phyloP scores from a whole-genome alignment of 1,284 basidiomycete species.

The Singerocomus rubriflavus region DNA sequence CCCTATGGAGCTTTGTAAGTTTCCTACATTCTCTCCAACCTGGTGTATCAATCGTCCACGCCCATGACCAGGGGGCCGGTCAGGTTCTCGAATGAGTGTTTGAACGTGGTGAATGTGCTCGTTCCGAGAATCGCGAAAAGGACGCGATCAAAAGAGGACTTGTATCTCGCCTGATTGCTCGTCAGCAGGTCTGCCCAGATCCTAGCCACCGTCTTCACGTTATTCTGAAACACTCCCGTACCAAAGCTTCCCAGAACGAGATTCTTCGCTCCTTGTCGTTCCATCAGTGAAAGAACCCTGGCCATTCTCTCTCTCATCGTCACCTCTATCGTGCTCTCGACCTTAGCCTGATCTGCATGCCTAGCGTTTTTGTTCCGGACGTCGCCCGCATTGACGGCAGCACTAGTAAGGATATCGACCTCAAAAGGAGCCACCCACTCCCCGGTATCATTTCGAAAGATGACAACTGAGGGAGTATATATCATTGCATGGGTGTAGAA shows the following conservation, averaged over 20 bases:
- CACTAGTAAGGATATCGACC: conserved; percentile 60
- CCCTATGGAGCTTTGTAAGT: neutral
- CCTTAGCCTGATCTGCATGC: conserved; percentile 28
- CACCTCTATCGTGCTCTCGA: conserved; percentile 49
- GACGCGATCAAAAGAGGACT: conserved; percentile 54
- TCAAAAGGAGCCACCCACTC: conserved; percentile 51
- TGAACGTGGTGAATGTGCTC: conserved; percentile 49
- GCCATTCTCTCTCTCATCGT: conserved; percentile 69
- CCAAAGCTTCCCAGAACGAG: conserved; percentile 72
- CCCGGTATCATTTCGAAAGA: conserved; percentile 58
- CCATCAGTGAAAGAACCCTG: conserved; percentile 60
- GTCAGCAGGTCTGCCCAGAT: conserved; percentile 60
- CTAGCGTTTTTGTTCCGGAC: conserved; percentile 40
- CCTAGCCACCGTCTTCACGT: conserved; percentile 50
- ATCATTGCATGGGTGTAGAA: conserved; percentile 70
- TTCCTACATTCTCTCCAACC: neutral
- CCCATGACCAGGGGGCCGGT: neutral
- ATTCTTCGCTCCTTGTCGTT: conserved; percentile 51
- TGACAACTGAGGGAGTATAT: conserved; percentile 54
- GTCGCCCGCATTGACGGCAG: conserved; percentile 67
- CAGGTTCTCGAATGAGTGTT: conserved; percentile 35
- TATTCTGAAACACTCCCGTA: conserved; percentile 68
- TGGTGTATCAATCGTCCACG: neutral
- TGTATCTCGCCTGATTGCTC: conserved; percentile 47
- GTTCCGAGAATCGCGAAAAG: conserved; percentile 62